Conservation (phyloP, 2,329 filamentous ascomycete species). For the Cadophora sp. region DNA sequence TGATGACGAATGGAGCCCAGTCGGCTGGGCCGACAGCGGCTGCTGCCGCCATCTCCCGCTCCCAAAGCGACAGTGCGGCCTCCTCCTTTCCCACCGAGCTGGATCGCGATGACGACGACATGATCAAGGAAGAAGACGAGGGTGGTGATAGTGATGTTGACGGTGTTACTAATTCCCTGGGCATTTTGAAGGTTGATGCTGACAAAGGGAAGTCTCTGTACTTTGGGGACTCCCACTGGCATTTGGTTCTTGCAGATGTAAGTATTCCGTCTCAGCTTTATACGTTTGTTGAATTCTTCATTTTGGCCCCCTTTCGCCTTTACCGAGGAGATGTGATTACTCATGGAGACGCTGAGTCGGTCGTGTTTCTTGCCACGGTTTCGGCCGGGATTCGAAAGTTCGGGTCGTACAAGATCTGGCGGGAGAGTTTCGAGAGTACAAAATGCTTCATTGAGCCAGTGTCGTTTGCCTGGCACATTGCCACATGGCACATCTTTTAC, state of each 20-base stretch:
- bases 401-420: neutral
- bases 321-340: slow-evolving; percentile 4
- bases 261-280: slow-evolving; percentile 39
- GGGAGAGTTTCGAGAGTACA: no score
- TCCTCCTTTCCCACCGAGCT: slow-evolving; percentile 48
- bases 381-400: neutral
- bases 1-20: slow-evolving; percentile 89
- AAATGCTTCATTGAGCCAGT: neutral
- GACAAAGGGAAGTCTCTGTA: slow-evolving; percentile 81
- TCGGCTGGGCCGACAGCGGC: slow-evolving; percentile 67
- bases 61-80: slow-evolving; percentile 45
- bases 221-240: slow-evolving; percentile 84
- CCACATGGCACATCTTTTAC: neutral
- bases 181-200: slow-evolving; percentile 80
- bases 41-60: slow-evolving; percentile 50
- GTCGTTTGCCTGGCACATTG: neutral
- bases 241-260: slow-evolving; percentile 75
- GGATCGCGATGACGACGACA: slow-evolving; percentile 64
- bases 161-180: slow-evolving; percentile 75
- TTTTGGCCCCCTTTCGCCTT: neutral
- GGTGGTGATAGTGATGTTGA: slow-evolving; percentile 72
- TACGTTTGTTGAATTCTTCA: slow-evolving; percentile 1
- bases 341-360: neutral
- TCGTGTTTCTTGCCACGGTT: neutral
- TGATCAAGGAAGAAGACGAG: slow-evolving; percentile 62